phyloP scores from a whole-genome alignment of 305 asterid genomes.

The Fraxinus paxiana region DNA sequence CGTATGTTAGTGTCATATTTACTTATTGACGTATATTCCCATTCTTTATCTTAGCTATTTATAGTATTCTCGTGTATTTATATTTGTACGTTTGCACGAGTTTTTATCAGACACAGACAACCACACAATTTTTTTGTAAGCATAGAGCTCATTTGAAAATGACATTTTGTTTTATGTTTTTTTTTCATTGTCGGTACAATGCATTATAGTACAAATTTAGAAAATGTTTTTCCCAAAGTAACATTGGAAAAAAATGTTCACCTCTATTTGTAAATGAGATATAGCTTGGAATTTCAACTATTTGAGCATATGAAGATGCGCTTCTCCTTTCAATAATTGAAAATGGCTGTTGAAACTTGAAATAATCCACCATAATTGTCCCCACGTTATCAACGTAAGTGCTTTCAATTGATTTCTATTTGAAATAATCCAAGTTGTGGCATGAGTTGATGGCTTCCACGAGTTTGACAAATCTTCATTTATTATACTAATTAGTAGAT shows the following conservation, averaged over 20 bases:
- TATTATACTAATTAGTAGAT: not conserved
- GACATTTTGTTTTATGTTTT: not conserved
- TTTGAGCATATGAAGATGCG: not conserved
- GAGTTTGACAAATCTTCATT: not conserved
- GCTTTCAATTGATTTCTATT: not conserved
- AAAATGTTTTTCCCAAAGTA: not conserved
- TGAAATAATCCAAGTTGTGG: not conserved
- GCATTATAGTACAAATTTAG: not conserved
- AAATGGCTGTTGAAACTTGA: slow-evolving; percentile 17
- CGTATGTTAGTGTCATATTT: not conserved
- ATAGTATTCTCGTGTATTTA: not conserved
- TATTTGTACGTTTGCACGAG: not conserved
- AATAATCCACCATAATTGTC: slow-evolving; percentile 24
- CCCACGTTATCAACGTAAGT: slow-evolving; percentile 14
- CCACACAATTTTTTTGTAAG: not conserved
- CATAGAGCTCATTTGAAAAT: not conserved
- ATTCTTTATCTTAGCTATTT: not conserved
- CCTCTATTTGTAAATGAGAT: not conserved
- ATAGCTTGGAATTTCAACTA: not conserved
- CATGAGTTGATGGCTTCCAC: slow-evolving; percentile 1
- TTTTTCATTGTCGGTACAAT: not conserved
- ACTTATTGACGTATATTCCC: not conserved
- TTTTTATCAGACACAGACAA: not conserved
- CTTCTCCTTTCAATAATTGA: not conserved
- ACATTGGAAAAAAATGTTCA: not conserved